These are phyloP conservation scores for Pichia thaimueangensis DNA, from an alignment of 805 yeast genomes.

Conservation along the genomic window DNA sequence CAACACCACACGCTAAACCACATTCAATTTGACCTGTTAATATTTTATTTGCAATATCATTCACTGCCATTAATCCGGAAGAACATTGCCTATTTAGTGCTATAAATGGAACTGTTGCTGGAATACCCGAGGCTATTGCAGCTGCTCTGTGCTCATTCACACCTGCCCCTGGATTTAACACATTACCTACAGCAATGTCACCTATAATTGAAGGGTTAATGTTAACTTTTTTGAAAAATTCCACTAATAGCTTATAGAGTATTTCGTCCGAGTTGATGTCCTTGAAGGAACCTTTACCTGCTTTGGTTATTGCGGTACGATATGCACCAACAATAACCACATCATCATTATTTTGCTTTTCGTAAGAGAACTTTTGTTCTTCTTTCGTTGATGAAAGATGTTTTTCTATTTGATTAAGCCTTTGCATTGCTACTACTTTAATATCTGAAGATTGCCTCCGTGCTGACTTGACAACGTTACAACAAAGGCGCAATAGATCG, in stretches of 20 bases:
- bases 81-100: slow-evolving; percentile 94
- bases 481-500: too few species aligned
- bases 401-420: slow-evolving; percentile 12
- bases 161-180: slow-evolving; percentile 88
- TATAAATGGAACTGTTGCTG: slow-evolving; percentile 67
- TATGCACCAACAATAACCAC: slow-evolving; percentile 87
- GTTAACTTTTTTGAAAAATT: slow-evolving; percentile 49
- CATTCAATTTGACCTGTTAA: slow-evolving; percentile 80
- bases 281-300: slow-evolving; percentile 80
- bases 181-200: slow-evolving; percentile 88
- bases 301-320: slow-evolving; percentile 86
- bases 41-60: slow-evolving; percentile 86
- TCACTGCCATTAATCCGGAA: slow-evolving; percentile 85
- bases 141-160: slow-evolving; percentile 95
- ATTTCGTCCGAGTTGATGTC: slow-evolving; percentile 79
- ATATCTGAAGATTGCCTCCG: neutral
- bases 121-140: slow-evolving; percentile 83
- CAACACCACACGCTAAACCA: slow-evolving; percentile 91
- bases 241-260: slow-evolving; percentile 56
- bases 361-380: neutral
- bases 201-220: slow-evolving; percentile 53
- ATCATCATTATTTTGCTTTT: slow-evolving; percentile 38
- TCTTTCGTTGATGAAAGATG: slow-evolving; percentile 7
- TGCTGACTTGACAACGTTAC: neutral
- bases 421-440: slow-evolving; percentile 10